A percentile compares a stretch with the other conserved stretches of the same genome.
phyloP scores from a whole-genome alignment of 768 basidiomycete species.

The Sistotremastrum suecicum region DNA sequence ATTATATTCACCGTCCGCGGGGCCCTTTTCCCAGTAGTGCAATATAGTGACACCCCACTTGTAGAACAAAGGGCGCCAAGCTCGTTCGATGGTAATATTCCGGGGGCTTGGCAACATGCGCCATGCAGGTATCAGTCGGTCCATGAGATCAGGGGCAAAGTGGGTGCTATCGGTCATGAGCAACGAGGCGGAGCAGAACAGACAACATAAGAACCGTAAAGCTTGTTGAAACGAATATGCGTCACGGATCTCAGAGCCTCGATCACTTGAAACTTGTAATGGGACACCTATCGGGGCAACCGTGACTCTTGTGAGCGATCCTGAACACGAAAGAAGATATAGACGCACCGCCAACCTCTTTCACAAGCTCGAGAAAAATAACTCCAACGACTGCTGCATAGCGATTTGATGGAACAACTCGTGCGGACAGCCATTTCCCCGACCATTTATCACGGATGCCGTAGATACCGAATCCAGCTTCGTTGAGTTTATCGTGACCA shows the following conservation, averaged over 20 bases:
- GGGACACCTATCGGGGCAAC: conserved; percentile 15
- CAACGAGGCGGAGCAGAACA: background rate
- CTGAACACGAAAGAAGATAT: background rate
- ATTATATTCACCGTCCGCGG: too few species aligned
- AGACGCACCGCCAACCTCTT: conserved; percentile 12
- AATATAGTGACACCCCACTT: conserved; percentile 18
- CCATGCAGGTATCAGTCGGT: conserved; percentile 15
- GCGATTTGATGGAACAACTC: conserved; percentile 21
- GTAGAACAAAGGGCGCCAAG: conserved; percentile 15
- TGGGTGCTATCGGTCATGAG: conserved; percentile 8
- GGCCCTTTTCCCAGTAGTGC: conserved; percentile 8
- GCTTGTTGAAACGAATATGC: conserved; percentile 17
- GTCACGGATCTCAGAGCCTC: conserved; percentile 16
- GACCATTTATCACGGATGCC: conserved; percentile 15
- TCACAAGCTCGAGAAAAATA: conserved; percentile 13
- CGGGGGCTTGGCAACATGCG: conserved; percentile 15
- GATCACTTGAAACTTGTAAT: conserved; percentile 19
- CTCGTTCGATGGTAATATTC: conserved; percentile 18
- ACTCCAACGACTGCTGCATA: conserved; percentile 14
- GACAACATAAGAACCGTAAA: conserved; percentile 11
- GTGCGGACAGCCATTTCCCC: conserved; percentile 16
- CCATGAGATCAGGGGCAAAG: conserved; percentile 9
- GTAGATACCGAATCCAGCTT: conserved; percentile 20
- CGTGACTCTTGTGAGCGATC: background rate
- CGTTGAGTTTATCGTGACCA: conserved; percentile 21